Evolutionary conservation across 805 yeast species (phyloP).

Genomic region (Candida corydali): DNA sequence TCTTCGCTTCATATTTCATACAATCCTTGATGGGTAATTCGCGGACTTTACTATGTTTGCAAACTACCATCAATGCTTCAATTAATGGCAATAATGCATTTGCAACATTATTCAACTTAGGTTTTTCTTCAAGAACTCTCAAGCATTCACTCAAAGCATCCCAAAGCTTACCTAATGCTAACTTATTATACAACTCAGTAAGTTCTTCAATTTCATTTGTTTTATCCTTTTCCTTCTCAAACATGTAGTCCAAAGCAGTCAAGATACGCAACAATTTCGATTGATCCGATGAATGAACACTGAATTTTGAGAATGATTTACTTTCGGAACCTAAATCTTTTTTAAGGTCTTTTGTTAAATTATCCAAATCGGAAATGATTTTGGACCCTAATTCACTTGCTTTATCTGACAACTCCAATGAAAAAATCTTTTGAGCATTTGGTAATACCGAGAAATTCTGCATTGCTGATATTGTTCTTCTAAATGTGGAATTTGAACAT

Average conservation of each 20-base stretch:
- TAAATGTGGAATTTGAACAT: conserved; percentile 80
- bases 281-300: conserved; percentile 80
- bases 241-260: conserved; percentile 83
- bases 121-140: conserved; percentile 55
- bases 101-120: conserved; percentile 51
- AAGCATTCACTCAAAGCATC: conserved; percentile 74
- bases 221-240: conserved; percentile 23
- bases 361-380: conserved; percentile 52
- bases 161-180: conserved; percentile 81
- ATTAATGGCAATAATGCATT: conserved; percentile 80
- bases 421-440: conserved; percentile 60
- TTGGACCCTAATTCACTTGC: conserved; percentile 58
- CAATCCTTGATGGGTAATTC: conserved; percentile 48
- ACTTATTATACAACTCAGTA: conserved; percentile 56
- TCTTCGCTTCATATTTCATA: conserved; percentile 57
- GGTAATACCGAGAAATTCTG: conserved; percentile 64
- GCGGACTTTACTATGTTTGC: conserved; percentile 73
- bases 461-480: conserved; percentile 77
- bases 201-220: conserved; percentile 39
- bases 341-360: conserved; percentile 43
- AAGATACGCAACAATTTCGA: conserved; percentile 80
- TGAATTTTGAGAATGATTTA: conserved; percentile 60
- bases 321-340: conserved; percentile 39
- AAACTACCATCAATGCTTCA: conserved; percentile 94
- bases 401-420: conserved; percentile 58